Evolutionary conservation across 2,329 filamentous ascomycete genomes (phyloP).

Genomic region (Hymenoscyphus repandus): DNA sequence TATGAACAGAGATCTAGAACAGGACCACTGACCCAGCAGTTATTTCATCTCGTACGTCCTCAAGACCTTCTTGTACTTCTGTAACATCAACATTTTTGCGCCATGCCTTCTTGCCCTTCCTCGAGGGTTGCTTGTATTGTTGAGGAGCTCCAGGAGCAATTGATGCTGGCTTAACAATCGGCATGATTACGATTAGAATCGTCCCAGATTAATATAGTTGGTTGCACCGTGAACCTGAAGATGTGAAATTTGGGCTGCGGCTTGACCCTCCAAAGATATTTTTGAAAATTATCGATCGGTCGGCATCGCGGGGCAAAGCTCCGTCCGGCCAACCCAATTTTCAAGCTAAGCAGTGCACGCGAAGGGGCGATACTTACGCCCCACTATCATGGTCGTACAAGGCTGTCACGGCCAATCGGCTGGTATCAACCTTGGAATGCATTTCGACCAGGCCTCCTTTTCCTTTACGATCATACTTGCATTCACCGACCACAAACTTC

Average conservation of each 20-base stretch:
- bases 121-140: constrained; percentile 80
- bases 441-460: no score
- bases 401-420: no score
- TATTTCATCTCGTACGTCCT: constrained; percentile 80
- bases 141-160: constrained; percentile 59
- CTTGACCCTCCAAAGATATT: no score
- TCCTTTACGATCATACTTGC: no score
- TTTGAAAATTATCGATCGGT: constrained; percentile 2
- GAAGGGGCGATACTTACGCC: no score
- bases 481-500: no score
- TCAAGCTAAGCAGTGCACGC: no score
- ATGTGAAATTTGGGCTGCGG: neutral
- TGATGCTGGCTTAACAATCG: constrained; percentile 30
- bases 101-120: constrained; percentile 99
- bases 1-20: neutral
- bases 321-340: no score
- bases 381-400: no score
- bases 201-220: neutral
- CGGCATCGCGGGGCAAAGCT: neutral
- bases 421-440: no score
- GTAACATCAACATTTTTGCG: constrained; percentile 95
- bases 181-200: constrained; percentile 22
- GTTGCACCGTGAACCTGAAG: no score
- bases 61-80: constrained; percentile 76
- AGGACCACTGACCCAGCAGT: constrained; percentile 66